Percentiles rank a stretch among this genome's conserved stretches.
phyloP scores from a whole-genome alignment of 148 eudicot genomes.

The Limonium bicolor region DNA sequence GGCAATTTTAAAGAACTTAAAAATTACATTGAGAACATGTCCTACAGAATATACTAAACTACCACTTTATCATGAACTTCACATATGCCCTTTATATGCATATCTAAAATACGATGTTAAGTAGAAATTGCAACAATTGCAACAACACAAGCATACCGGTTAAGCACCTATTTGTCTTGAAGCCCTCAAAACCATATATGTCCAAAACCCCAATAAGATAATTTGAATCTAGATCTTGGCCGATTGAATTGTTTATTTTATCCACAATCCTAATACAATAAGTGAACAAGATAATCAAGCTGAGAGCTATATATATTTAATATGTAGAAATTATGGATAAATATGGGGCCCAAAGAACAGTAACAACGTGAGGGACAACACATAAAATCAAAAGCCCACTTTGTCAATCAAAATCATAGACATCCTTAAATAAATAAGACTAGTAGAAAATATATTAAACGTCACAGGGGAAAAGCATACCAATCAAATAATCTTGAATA shows the following conservation, averaged over 20 bases:
- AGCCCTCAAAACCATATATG: conserved; percentile 96
- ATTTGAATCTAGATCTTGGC: conserved; percentile 84
- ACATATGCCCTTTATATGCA: too few relatives aligned
- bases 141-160: conserved; percentile 93
- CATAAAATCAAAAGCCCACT: not conserved
- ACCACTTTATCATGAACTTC: too few relatives aligned
- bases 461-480: conserved; percentile 18
- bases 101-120: too few relatives aligned
- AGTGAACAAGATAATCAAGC: conserved; percentile 1
- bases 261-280: conserved; percentile 63
- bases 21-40: too few relatives aligned
- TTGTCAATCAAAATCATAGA: conserved; percentile 6
- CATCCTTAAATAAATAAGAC: not conserved
- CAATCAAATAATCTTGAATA: conserved; percentile 91
- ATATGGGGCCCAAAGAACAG: not conserved
- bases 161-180: conserved; percentile 99
- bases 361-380: not conserved
- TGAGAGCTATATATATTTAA: too few relatives aligned
- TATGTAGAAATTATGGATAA: too few relatives aligned
- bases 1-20: too few relatives aligned
- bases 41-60: too few relatives aligned
- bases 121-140: too few relatives aligned
- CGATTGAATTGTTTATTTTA: conserved; percentile 93
- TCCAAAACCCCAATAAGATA: conserved; percentile 82
- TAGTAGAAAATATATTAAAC: not conserved